Base-by-base conservation (phyloP, 805 yeast species). In the Saccharomyces kudriavzevii region DNA sequence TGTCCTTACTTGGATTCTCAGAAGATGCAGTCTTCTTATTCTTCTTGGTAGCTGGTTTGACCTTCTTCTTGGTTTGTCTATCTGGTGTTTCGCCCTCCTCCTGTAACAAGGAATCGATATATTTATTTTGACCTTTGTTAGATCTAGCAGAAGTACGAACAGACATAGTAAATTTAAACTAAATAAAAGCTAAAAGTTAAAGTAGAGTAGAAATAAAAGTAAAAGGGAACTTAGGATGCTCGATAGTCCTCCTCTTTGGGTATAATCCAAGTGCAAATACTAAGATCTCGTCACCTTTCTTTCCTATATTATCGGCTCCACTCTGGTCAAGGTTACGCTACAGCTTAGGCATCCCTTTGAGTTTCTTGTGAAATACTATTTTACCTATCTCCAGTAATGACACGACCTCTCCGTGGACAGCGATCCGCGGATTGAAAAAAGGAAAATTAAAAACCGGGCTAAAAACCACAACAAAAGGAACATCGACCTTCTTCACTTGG, bases 71-170 rank as follows among this genome's bases (percentile, higher is more conserved):
- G n/a, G 47, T 53, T 26, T 51, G 58, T 48, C 51, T 26, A 43
- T 43, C 26, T 27, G 30, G 52, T 52, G 55, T 56, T 11, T 61
- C 65, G 13, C 60, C 65, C 45, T 68, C 74, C 28, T 69, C 70
- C 50, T 66, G 55, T 47, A 61, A 50, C 47, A 66, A 63, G 17
- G 59, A 54, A 30, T 64, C 64, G 45, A 68, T 52, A 35, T 65
- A 64, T 47, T 66, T 56, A 53, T 75, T 73, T 49, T 65, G 62
- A 22, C 80, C 80, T 56, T 73, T 76, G 40, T 71, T 76, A 9
- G 74, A 62, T 57, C 80, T 70, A 5, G 74, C 58, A 6, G 80
- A 76, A 9, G 75, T 70, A 52, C 80, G 75, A 13, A 74, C 55
- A 25, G 62, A 58, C 67, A 62, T 60, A 35, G 24, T 35, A 35